Percentiles rank a stretch among this genome's conserved stretches.
phyloP scores from a whole-genome alignment of 1,139 yeast genomes.

The Meyerozyma athensensis region DNA sequence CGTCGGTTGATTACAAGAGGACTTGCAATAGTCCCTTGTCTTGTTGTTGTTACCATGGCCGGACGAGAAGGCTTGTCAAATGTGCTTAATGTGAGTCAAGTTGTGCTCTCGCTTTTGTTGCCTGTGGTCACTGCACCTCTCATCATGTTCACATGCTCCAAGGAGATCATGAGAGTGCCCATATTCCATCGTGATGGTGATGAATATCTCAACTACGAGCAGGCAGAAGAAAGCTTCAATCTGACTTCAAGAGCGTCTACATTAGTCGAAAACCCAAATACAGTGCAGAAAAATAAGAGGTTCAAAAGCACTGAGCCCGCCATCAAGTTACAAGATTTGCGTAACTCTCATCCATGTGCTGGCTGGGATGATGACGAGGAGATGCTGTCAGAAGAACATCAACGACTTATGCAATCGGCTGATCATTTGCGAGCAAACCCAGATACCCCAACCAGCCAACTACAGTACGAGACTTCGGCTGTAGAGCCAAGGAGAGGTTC shows the following conservation, averaged over 20 bases:
- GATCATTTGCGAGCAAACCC: not conserved
- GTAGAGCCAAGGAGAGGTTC: constrained; percentile 1
- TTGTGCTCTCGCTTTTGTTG: constrained; percentile 72
- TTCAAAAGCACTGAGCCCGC: constrained; percentile 38
- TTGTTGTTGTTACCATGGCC: constrained; percentile 66
- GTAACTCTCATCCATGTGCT: constrained; percentile 43
- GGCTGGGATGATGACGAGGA: constrained; percentile 41
- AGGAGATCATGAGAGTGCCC: constrained; percentile 72
- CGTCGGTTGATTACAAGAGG: constrained; percentile 80
- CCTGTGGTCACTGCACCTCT: constrained; percentile 92
- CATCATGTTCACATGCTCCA: constrained; percentile 75
- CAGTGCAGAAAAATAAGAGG: constrained; percentile 11
- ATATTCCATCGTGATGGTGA: constrained; percentile 31
- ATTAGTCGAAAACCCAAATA: constrained; percentile 8
- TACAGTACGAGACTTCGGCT: not conserved
- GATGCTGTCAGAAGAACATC: constrained; percentile 19
- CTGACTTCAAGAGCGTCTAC: constrained; percentile 3
- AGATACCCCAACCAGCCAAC: constrained; percentile 1
- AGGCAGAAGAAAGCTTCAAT: constrained; percentile 4
- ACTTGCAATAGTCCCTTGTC: constrained; percentile 85
- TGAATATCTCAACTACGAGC: constrained; percentile 20
- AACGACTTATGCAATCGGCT: not conserved
- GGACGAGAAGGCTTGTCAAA: constrained; percentile 85
- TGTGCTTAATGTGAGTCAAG: constrained; percentile 83
- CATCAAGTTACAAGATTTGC: constrained; percentile 36